Base-by-base conservation (phyloP, 129 eudicot genomes). In the Erigeron canadensis region DNA sequence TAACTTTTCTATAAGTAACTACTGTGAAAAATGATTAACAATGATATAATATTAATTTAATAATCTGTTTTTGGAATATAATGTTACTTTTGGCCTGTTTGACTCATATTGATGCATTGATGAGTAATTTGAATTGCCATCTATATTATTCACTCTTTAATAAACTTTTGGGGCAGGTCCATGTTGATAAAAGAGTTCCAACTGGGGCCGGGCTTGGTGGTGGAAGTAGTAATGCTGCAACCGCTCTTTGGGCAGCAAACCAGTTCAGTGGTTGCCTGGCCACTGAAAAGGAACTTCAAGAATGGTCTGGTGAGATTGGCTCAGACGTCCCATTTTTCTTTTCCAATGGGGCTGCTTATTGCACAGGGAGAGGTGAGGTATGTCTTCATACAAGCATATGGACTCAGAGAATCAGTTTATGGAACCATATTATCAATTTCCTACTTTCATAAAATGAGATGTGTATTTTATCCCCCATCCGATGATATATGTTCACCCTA, bases 301-400 rank as follows among this genome's bases (percentile, higher is more conserved):
- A 95, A 75, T 95, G 99, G 99, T 95, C 99, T 9, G 69, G 96
- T 69, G 99, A 95, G 79, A 95, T 95, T 70, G 99, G 99, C 28
- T 95, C 99, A 8, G 97, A 95, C 81, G 81, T 95, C 43, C 96
- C 97, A 50, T 95, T 95, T 81, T 95, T 95, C 80, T 90, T 95
- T 69, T 95, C 99, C 41, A 82, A 80, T 62, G 99, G 99, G 54
- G 96, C 97, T 63, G 99, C 97, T 61, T 95, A 95, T 68, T 95
- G 99, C 79, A 90, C 97, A 3, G 97, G 99, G 42, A 86, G 97
- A 86, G 99, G 99, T 47, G 99, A 95, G 99, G 99, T 95, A 88
- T 60, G 87, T 75, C 59, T 61, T 71, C 18, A 8, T 15, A 78
- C n/a, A 42, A 37, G 62, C 13, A 21, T 53, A 67, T 61, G 21